phyloP scores from a whole-genome alignment of 352 stramenopile genomes.

The Aphanomyces cochlioides region DNA sequence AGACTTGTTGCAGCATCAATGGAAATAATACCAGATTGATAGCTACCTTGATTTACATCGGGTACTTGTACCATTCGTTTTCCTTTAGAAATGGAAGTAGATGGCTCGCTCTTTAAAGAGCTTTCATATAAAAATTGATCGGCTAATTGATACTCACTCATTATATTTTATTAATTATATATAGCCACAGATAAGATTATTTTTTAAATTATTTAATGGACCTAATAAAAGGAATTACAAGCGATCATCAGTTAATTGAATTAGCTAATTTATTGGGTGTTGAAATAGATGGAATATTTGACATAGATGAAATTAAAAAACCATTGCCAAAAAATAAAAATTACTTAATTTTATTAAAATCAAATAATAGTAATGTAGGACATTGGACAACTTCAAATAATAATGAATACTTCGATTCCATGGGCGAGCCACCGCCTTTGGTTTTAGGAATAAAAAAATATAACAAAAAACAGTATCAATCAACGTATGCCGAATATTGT shows the following conservation, averaged over 20 bases:
- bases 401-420: conserved; percentile 1
- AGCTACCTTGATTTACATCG: conserved; percentile 33
- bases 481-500: background rate
- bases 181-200: conserved; percentile 11
- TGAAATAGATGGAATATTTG: conserved; percentile 19
- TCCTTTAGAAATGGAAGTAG: background rate
- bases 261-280: conserved; percentile 20
- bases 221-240: conserved; percentile 22
- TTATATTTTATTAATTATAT: background rate
- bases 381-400: conserved; percentile 4
- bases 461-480: conserved; percentile 19
- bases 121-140: conserved; percentile 25
- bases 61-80: conserved; percentile 7
- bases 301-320: background rate
- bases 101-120: background rate
- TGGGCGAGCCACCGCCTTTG: background rate
- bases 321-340: conserved; percentile 1
- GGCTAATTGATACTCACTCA: conserved; percentile 24
- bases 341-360: conserved; percentile 4
- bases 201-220: conserved; percentile 17
- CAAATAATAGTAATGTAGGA: background rate
- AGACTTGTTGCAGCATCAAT: conserved; percentile 33
- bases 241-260: conserved; percentile 15
- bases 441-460: background rate
- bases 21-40: conserved; percentile 29